Evolutionary conservation across 768 basidiomycete genomes (phyloP).

Genomic region (Pulveroboletus sp.): DNA sequence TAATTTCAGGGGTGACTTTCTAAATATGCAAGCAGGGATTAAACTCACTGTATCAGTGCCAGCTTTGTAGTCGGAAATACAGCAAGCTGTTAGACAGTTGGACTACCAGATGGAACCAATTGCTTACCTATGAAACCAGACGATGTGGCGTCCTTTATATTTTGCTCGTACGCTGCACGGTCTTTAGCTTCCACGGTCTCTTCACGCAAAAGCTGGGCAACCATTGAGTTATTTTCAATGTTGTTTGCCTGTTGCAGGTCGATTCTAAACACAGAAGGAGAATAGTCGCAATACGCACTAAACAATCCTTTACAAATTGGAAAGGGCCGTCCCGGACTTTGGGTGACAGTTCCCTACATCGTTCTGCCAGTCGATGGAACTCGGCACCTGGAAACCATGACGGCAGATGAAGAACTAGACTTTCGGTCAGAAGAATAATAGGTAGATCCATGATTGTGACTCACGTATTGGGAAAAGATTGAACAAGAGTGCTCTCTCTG

Average conservation of each 20-base stretch:
- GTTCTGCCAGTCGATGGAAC: conserved; percentile 7
- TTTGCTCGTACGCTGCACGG: conserved; percentile 12
- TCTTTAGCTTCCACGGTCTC: neutral
- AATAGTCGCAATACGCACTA: conserved; percentile 6
- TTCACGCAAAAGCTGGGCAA: conserved; percentile 14
- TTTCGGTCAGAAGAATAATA: neutral
- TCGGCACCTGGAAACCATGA: conserved; percentile 19
- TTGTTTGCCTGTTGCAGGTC: conserved; percentile 15
- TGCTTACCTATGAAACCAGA: conserved; percentile 22
- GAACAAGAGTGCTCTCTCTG: conserved; percentile 19
- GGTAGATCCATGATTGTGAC: neutral
- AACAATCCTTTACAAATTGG: conserved; percentile 20
- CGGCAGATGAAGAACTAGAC: conserved; percentile 18
- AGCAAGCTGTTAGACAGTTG: too few relatives aligned
- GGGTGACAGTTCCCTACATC: conserved; percentile 10
- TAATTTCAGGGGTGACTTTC: neutral
- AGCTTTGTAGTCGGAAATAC: conserved; percentile 4
- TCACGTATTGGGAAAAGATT: conserved; percentile 18
- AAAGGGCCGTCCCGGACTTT: conserved; percentile 18
- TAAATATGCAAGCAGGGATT: too few relatives aligned
- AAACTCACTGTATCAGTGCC: conserved; percentile 16
- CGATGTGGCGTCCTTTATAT: conserved; percentile 15
- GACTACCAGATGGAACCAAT: too few relatives aligned
- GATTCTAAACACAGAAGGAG: neutral
- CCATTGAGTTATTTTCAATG: conserved; percentile 24